Percentiles rank a stretch among this genome's conserved stretches.
Conservation (phyloP, 805 yeast genomes). For the Schwanniomyces vanrijiae region DNA sequence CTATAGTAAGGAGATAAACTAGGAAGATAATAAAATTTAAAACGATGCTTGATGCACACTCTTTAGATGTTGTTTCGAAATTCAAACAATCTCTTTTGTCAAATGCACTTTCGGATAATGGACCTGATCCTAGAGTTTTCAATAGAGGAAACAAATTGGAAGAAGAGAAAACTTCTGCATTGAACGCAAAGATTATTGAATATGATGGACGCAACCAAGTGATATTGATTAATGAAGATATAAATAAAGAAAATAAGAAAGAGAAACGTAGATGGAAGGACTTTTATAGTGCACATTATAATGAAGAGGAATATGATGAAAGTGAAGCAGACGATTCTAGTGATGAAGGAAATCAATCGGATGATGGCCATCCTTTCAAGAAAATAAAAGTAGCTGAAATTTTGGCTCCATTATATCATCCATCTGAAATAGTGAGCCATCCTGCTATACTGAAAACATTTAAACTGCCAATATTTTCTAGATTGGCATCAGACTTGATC, state of each 20-base stretch:
- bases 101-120: slow-evolving; percentile 10
- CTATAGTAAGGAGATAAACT: not conserved
- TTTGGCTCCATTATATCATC: slow-evolving; percentile 76
- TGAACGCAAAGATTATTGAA: slow-evolving; percentile 34
- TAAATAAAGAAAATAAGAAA: slow-evolving; percentile 24
- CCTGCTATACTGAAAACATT: slow-evolving; percentile 69
- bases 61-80: slow-evolving; percentile 36
- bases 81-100: slow-evolving; percentile 37
- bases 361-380: slow-evolving; percentile 30
- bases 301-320: slow-evolving; percentile 17
- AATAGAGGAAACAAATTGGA: slow-evolving; percentile 36
- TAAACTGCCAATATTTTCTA: slow-evolving; percentile 48
- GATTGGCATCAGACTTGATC: slow-evolving; percentile 69
- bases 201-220: slow-evolving; percentile 35
- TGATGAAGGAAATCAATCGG: slow-evolving; percentile 12
- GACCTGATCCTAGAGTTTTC: slow-evolving; percentile 8
- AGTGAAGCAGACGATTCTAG: slow-evolving; percentile 11
- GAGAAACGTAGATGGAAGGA: slow-evolving; percentile 40
- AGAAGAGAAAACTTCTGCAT: slow-evolving; percentile 9
- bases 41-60: slow-evolving; percentile 36
- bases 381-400: slow-evolving; percentile 42
- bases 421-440: slow-evolving; percentile 74
- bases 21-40: not conserved
- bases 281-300: slow-evolving; percentile 16
- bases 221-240: slow-evolving; percentile 35